phyloP scores from a whole-genome alignment of 768 basidiomycete species.

The Tephrocybe sp. region DNA sequence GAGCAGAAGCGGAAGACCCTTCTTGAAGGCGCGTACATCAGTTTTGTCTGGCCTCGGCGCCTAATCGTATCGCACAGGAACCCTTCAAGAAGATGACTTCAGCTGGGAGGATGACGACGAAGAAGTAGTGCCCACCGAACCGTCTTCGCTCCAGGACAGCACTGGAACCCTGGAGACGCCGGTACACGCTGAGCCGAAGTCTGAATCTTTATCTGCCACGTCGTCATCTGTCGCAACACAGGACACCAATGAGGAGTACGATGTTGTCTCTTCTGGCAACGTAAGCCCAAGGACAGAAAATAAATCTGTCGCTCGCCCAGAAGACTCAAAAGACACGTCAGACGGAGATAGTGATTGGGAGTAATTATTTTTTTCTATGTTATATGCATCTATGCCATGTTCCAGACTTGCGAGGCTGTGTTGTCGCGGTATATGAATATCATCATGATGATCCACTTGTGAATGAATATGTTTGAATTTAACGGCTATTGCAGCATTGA shows the following conservation, averaged over 20 bases:
- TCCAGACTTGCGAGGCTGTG: too few species aligned
- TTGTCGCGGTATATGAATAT: too few species aligned
- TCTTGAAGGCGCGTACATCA: conserved; percentile 53
- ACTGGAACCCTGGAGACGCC: conserved; percentile 10
- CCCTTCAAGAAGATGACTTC: conserved; percentile 80
- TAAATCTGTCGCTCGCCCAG: conserved; percentile 16
- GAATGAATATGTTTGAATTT: too few species aligned
- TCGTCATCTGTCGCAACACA: conserved; percentile 27
- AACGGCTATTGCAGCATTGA: too few species aligned
- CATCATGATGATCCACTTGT: too few species aligned
- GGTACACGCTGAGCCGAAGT: conserved; percentile 4
- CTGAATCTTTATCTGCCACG: conserved; percentile 4
- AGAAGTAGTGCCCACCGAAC: conserved; percentile 29
- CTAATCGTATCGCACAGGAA: conserved; percentile 33
- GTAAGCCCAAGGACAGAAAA: conserved; percentile 40
- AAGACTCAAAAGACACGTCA: conserved; percentile 30
- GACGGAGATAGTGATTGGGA: conserved; percentile 69
- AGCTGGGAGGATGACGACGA: conserved; percentile 96
- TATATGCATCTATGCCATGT: too few species aligned
- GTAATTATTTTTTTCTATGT: conserved; percentile 29
- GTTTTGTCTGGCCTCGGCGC: background rate
- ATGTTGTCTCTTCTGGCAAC: conserved; percentile 59
- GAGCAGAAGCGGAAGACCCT: conserved; percentile 77
- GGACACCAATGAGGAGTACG: conserved; percentile 64
- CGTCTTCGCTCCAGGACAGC: conserved; percentile 13